These are phyloP conservation scores for Neopestalotiopsis sp. DNA, from an alignment of 2,329 filamentous ascomycete genomes.

Conservation along the genomic window DNA sequence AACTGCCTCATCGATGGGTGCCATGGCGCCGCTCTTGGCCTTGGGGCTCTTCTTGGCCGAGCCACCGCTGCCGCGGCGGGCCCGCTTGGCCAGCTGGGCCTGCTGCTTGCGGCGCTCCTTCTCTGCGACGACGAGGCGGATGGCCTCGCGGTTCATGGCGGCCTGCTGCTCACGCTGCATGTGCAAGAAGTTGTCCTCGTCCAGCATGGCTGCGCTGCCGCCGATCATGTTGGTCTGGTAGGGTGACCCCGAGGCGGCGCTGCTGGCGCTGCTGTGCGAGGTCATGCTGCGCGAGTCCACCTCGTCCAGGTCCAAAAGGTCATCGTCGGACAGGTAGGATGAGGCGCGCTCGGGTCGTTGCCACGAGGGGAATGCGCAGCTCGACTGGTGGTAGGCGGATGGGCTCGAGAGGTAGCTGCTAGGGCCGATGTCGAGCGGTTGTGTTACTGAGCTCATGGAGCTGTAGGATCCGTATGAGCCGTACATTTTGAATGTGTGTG, in stretches of 20 bases:
- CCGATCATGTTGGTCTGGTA: constrained; percentile 28
- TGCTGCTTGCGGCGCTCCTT: constrained; percentile 58
- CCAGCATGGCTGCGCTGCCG: constrained; percentile 31
- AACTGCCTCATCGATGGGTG: constrained; percentile 58
- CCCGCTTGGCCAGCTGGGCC: constrained; percentile 43
- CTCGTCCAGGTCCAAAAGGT: constrained; percentile 60
- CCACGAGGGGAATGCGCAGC: constrained; percentile 51
- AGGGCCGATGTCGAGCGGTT: constrained; percentile 39
- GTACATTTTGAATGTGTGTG: constrained; percentile 31
- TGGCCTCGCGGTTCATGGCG: constrained; percentile 55
- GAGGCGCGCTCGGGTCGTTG: constrained; percentile 53
- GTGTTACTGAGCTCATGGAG: constrained; percentile 40
- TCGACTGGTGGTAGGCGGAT: constrained; percentile 32
- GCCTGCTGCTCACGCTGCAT: constrained; percentile 56
- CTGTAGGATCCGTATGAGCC: constrained; percentile 42
- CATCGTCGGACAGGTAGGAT: constrained; percentile 68
- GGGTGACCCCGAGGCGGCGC: constrained; percentile 49
- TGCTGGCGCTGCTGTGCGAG: constrained; percentile 42
- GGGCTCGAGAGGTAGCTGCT: constrained; percentile 36
- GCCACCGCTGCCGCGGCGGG: constrained; percentile 36
- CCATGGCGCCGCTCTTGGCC: constrained; percentile 55
- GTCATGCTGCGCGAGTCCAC: constrained; percentile 48
- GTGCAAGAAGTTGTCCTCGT: constrained; percentile 53
- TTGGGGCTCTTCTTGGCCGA: constrained; percentile 55
- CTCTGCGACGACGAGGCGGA: constrained; percentile 56